Evolutionary conservation across 192 early-diverging fungal species (phyloP).

Genomic region (Geranomyces michiganensis): DNA sequence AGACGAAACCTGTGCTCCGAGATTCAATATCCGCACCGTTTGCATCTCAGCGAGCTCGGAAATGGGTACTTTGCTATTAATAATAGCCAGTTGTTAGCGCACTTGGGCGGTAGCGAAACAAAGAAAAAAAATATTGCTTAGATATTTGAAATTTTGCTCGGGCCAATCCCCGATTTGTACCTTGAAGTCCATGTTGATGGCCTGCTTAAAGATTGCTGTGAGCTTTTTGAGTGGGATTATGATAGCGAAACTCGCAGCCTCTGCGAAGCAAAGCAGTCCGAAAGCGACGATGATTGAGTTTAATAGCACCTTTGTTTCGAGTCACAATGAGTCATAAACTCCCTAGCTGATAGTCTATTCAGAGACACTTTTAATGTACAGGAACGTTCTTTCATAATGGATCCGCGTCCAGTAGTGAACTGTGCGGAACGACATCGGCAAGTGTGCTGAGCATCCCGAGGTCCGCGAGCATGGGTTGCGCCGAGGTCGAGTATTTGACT

Average conservation of each 20-base stretch:
- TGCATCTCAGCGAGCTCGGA: slow-evolving; percentile 13
- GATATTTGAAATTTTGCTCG: too few species aligned
- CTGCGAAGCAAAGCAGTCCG: background rate
- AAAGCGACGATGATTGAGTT: background rate
- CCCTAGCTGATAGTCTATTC: too few species aligned
- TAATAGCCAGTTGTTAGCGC: background rate
- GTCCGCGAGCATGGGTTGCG: background rate
- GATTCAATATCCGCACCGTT: too few species aligned
- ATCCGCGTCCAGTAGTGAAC: background rate
- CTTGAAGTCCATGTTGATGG: slow-evolving; percentile 17
- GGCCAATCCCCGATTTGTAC: too few species aligned
- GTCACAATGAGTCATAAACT: background rate
- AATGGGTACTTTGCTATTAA: background rate
- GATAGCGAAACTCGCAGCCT: background rate
- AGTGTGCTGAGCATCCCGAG: background rate
- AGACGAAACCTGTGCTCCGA: too few species aligned
- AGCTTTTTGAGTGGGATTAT: background rate
- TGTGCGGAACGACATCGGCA: background rate
- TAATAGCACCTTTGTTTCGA: background rate
- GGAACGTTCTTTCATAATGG: background rate
- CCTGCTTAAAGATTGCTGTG: slow-evolving; percentile 9
- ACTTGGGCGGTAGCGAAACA: background rate
- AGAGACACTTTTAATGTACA: too few species aligned
- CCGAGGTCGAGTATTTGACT: background rate
- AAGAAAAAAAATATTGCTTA: background rate